phyloP scores from a whole-genome alignment of 331 rosid species.

The Ulmus americana region DNA sequence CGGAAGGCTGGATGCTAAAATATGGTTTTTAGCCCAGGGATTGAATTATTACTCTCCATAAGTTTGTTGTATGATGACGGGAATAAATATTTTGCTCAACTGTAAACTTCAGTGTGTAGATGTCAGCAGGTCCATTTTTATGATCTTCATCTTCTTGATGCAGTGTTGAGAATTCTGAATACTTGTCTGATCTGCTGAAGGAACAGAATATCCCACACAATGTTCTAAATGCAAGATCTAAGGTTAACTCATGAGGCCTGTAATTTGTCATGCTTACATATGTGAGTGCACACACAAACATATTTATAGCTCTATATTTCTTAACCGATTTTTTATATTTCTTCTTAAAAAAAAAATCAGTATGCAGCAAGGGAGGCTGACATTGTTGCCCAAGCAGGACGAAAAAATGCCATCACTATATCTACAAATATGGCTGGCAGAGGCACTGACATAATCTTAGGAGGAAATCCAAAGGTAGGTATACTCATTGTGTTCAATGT shows the following conservation, averaged over 20 bases:
- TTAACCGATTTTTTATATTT: neutral
- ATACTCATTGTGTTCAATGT: constrained; percentile 19
- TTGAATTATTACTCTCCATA: too few relatives aligned
- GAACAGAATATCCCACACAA: constrained; percentile 80
- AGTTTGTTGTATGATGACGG: too few relatives aligned
- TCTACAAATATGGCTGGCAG: constrained; percentile 99
- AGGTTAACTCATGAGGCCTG: constrained; percentile 32
- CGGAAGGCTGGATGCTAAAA: too few relatives aligned
- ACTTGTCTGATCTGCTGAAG: constrained; percentile 70
- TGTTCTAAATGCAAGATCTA: constrained; percentile 90
- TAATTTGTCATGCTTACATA: neutral
- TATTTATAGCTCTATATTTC: neutral
- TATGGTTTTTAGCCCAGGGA: too few relatives aligned
- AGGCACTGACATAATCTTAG: constrained; percentile 97
- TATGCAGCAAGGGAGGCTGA: constrained; percentile 97
- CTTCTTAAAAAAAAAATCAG: constrained; percentile 25
- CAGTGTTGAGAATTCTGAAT: constrained; percentile 93
- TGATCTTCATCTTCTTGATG: constrained; percentile 33
- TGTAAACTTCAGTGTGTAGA: too few relatives aligned
- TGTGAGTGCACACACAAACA: neutral
- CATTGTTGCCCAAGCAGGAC: constrained; percentile 91
- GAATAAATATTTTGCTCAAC: too few relatives aligned
- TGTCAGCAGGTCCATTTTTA: constrained; percentile 5
- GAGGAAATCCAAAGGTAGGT: constrained; percentile 94
- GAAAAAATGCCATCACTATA: constrained; percentile 85